These are phyloP conservation scores for Entomortierella parvispora DNA, from an alignment of 192 early-diverging fungal species.

Conservation along the genomic window DNA sequence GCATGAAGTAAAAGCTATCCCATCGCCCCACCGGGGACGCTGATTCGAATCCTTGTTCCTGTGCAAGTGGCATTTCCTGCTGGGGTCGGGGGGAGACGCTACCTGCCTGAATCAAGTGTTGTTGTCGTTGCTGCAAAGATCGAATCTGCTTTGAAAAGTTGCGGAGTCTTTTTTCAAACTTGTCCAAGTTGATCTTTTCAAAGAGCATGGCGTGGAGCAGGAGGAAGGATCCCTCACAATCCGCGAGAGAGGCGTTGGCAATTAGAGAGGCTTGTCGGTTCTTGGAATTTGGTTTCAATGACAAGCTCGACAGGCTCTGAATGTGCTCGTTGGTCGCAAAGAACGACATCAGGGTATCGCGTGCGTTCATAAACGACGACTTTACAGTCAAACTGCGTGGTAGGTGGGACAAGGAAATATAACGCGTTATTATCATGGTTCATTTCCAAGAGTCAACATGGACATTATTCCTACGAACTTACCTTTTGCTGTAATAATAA, in stretches of 20 bases:
- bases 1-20: slow-evolving; percentile 60
- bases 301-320: slow-evolving; percentile 8
- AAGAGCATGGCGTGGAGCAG: slow-evolving; percentile 68
- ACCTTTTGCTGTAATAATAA: slow-evolving; percentile 56
- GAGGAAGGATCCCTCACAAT: slow-evolving; percentile 51
- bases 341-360: slow-evolving; percentile 60
- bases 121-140: slow-evolving; percentile 1
- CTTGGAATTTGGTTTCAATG: slow-evolving; percentile 30
- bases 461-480: background rate
- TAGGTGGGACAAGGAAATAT: slow-evolving; percentile 28
- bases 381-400: slow-evolving; percentile 58
- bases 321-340: slow-evolving; percentile 61
- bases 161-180: slow-evolving; percentile 50
- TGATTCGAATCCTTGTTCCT: background rate
- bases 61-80: no score
- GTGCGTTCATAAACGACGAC: slow-evolving; percentile 60
- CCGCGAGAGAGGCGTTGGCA: slow-evolving; percentile 17
- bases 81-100: background rate
- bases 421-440: background rate
- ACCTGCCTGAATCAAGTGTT: no score
- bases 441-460: background rate
- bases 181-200: slow-evolving; percentile 66
- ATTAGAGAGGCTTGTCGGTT: slow-evolving; percentile 10
- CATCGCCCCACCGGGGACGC: slow-evolving; percentile 1
- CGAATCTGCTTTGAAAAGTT: slow-evolving; percentile 37